These are phyloP conservation scores for Geotrichum citri-aurantii DNA, from an alignment of 1,139 yeast species.

Conservation along the genomic window DNA sequence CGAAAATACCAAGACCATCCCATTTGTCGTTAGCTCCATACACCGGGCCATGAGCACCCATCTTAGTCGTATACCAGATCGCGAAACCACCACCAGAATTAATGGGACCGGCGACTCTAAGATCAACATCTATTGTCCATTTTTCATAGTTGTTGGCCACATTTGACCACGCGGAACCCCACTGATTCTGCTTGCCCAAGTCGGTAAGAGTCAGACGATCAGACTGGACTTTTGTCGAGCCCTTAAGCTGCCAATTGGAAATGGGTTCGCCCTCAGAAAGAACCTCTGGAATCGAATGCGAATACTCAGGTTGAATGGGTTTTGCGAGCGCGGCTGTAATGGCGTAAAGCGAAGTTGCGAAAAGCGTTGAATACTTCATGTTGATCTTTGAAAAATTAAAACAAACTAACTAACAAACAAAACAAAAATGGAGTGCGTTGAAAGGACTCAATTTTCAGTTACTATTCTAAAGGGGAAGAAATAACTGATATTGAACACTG, in stretches of 20 bases:
- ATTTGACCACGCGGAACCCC: slow-evolving; percentile 35
- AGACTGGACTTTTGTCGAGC: slow-evolving; percentile 10
- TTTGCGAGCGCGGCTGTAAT: slow-evolving; percentile 3
- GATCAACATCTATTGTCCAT: slow-evolving; percentile 36
- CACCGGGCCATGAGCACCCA: slow-evolving; percentile 32
- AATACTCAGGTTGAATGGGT: slow-evolving; percentile 12
- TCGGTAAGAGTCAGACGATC: slow-evolving; percentile 27
- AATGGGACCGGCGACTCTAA: slow-evolving; percentile 33
- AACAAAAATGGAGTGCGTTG: no score
- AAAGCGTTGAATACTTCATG: slow-evolving; percentile 3
- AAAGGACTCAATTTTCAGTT: not conserved
- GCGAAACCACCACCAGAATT: slow-evolving; percentile 37
- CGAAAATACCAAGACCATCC: slow-evolving; percentile 39
- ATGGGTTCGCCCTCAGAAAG: slow-evolving; percentile 13
- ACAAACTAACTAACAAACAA: not conserved
- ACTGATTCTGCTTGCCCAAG: slow-evolving; percentile 25
- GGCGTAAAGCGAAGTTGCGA: slow-evolving; percentile 1
- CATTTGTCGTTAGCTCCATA: slow-evolving; percentile 37
- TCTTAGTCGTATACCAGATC: slow-evolving; percentile 35
- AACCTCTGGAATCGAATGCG: slow-evolving; percentile 17
- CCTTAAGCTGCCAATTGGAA: slow-evolving; percentile 15
- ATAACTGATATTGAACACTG: not conserved
- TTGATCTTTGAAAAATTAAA: not conserved
- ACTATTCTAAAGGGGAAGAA: not conserved
- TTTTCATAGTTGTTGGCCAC: slow-evolving; percentile 28